Evolutionary conservation across 2,329 filamentous ascomycete genomes (phyloP).

Genomic region (Ophiostoma ulmi): DNA sequence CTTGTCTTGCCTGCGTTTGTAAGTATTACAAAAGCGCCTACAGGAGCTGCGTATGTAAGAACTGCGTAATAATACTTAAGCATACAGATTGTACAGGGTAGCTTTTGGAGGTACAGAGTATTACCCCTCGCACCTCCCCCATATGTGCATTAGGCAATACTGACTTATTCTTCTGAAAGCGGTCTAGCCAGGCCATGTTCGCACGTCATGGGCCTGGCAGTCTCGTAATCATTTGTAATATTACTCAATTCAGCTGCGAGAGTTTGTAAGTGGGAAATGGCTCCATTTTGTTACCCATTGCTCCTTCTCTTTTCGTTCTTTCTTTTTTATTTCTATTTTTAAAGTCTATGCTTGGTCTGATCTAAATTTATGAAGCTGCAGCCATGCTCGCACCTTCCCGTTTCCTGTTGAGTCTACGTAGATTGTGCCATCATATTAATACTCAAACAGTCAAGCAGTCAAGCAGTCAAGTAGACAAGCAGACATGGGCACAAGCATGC

Average conservation of each 20-base stretch:
- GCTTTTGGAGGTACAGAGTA: too few species aligned
- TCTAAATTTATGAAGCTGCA: not conserved
- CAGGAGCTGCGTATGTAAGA: conserved; percentile 4
- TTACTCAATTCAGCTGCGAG: not conserved
- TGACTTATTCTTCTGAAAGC: conserved; percentile 1
- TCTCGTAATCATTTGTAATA: conserved; percentile 24
- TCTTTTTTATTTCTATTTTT: not conserved
- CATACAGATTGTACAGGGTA: too few species aligned
- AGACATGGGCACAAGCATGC: not conserved
- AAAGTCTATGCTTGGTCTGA: too few species aligned
- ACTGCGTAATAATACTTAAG: not conserved
- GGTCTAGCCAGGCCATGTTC: conserved; percentile 5
- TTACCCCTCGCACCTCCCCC: too few species aligned
- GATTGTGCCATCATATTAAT: not conserved
- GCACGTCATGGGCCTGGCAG: conserved; percentile 20
- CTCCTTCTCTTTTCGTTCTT: not conserved
- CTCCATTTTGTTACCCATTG: not conserved
- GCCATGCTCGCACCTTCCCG: not conserved
- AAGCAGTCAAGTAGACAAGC: not conserved
- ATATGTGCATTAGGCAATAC: not conserved
- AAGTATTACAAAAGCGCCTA: conserved; percentile 17
- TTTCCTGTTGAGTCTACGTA: not conserved
- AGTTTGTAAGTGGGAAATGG: not conserved
- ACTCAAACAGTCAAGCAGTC: not conserved
- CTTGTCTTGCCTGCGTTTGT: not conserved